phyloP scores from a whole-genome alignment of 805 yeast genomes.

The Monosporozyma yasuniensis region DNA sequence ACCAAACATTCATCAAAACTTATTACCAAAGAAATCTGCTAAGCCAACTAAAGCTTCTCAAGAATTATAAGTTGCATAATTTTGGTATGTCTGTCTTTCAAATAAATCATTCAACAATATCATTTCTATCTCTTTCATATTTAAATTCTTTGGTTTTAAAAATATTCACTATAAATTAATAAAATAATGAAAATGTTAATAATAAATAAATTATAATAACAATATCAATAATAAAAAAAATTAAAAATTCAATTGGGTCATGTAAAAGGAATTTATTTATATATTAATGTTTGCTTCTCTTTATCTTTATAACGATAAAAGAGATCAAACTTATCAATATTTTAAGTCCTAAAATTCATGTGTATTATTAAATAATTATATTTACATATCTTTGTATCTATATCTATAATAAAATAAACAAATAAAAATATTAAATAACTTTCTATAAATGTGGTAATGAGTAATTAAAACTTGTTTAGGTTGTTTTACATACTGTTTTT shows the following conservation, averaged over 20 bases:
- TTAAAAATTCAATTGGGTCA: not conserved
- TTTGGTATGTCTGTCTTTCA: not conserved
- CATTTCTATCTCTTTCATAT: not conserved
- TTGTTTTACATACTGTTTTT: no score
- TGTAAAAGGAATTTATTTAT: not conserved
- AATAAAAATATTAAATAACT: not conserved
- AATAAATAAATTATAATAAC: not conserved
- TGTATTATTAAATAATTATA: not conserved
- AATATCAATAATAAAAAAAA: not conserved
- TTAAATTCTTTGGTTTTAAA: not conserved
- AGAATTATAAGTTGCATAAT: slow-evolving; percentile 40
- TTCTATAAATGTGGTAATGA: no score
- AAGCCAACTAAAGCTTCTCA: slow-evolving; percentile 55
- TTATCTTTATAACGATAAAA: not conserved
- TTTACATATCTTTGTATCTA: not conserved
- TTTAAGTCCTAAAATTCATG: not conserved
- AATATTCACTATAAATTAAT: not conserved
- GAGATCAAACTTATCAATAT: not conserved
- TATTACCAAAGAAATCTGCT: slow-evolving; percentile 71
- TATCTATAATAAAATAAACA: not conserved
- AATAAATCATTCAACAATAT: not conserved
- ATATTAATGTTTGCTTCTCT: not conserved
- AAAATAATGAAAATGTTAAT: not conserved
- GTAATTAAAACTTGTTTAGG: no score
- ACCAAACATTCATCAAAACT: slow-evolving; percentile 92